phyloP scores from a whole-genome alignment of 176 grass and related monocot species.

The Thinopyrum elongatum region DNA sequence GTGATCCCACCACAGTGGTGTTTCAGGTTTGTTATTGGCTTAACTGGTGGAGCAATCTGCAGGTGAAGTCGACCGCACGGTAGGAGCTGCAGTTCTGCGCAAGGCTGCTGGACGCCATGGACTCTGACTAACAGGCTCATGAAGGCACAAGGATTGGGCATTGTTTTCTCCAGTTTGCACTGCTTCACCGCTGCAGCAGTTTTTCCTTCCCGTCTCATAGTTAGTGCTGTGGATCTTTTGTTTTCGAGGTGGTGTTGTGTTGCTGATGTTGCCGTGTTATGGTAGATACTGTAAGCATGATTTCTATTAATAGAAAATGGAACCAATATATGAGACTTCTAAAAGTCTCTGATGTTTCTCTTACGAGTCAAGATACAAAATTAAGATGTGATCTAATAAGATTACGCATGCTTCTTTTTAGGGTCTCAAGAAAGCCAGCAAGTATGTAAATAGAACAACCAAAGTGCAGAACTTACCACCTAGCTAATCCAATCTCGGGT shows the following conservation, averaged over 20 bases:
- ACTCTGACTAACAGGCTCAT: not conserved
- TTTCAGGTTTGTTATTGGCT: not conserved
- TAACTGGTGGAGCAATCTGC: not conserved
- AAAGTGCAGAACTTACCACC: slow-evolving; percentile 19
- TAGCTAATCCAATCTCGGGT: slow-evolving; percentile 48
- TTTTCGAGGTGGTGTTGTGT: not conserved
- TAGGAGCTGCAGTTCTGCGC: not conserved
- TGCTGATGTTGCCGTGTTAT: not conserved
- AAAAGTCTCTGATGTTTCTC: not conserved
- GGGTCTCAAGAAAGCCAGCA: not conserved
- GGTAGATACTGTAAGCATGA: not conserved
- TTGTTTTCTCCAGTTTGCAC: not conserved
- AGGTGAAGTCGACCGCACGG: not conserved
- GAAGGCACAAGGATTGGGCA: not conserved
- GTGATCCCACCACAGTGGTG: not conserved
- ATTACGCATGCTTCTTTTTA: not conserved
- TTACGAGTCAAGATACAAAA: not conserved
- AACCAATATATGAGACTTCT: not conserved
- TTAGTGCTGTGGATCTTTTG: not conserved
- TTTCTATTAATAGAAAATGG: not conserved
- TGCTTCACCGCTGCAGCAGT: not conserved
- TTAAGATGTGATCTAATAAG: not conserved
- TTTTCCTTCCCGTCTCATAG: not conserved
- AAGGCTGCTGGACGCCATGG: not conserved
- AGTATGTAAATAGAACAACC: slow-evolving; percentile 3